phyloP scores from a whole-genome alignment of 2,329 filamentous ascomycete species.

The Cyanodermella asteris region DNA sequence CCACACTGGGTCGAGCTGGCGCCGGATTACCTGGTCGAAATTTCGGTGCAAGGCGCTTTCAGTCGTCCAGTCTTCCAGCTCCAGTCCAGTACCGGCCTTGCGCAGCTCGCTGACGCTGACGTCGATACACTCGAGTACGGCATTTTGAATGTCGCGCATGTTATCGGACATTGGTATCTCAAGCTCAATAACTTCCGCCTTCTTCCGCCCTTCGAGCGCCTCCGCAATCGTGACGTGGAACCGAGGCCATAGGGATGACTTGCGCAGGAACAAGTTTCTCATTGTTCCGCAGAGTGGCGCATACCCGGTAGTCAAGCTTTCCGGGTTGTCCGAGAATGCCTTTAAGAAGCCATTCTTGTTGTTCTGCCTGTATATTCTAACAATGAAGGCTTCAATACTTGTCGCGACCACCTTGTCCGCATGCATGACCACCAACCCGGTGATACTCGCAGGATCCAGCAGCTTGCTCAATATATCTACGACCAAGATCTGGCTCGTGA shows the following conservation, averaged over 20 bases:
- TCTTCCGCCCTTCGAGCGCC: constrained; percentile 73
- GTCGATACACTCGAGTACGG: constrained; percentile 89
- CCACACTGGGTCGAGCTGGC: constrained; percentile 91
- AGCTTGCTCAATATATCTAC: constrained; percentile 75
- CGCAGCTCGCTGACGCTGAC: constrained; percentile 84
- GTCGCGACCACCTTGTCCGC: constrained; percentile 73
- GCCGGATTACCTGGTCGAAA: constrained; percentile 71
- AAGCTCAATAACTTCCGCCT: constrained; percentile 89
- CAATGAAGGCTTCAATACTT: constrained; percentile 81
- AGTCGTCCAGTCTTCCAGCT: constrained; percentile 92
- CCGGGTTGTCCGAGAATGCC: constrained; percentile 82
- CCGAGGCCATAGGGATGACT: constrained; percentile 74
- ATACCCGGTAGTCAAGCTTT: constrained; percentile 75
- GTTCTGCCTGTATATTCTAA: constrained; percentile 80
- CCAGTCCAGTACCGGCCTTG: constrained; percentile 70
- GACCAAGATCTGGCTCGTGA: constrained; percentile 86
- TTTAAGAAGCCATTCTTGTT: constrained; percentile 90
- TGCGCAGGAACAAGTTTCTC: constrained; percentile 75
- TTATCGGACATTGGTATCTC: constrained; percentile 89
- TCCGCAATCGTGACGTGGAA: constrained; percentile 83
- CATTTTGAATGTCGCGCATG: constrained; percentile 85
- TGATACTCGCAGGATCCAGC: constrained; percentile 63
- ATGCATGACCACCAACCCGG: constrained; percentile 69
- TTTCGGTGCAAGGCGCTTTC: constrained; percentile 83
- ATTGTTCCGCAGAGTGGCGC: constrained; percentile 75